Percentiles rank a stretch among this genome's conserved stretches.
These are phyloP conservation scores for Mrakia gelida DNA, from an alignment of 768 basidiomycete species.

Conservation along the genomic window DNA sequence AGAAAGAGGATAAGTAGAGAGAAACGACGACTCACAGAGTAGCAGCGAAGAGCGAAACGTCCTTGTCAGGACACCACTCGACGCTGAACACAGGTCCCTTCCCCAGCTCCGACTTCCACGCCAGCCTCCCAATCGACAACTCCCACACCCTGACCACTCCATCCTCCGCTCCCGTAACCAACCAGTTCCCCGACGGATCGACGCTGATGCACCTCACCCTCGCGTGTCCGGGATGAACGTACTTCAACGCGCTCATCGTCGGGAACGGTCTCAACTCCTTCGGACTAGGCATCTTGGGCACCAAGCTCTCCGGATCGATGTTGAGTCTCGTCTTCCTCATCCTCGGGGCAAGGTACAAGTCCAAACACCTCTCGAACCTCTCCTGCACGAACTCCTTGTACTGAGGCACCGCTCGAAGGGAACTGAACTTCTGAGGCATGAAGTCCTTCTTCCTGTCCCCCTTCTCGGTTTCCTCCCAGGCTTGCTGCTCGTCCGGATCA, in stretches of 20 bases:
- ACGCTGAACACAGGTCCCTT: constrained; percentile 69
- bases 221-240: constrained; percentile 59
- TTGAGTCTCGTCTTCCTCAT: constrained; percentile 70
- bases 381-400: constrained; percentile 90
- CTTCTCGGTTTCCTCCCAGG: constrained; percentile 76
- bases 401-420: constrained; percentile 84
- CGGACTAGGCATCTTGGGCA: constrained; percentile 91
- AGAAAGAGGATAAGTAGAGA: neutral
- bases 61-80: constrained; percentile 89
- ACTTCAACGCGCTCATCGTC: constrained; percentile 67
- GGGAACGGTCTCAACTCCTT: constrained; percentile 92
- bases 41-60: constrained; percentile 72
- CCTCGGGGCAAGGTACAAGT: constrained; percentile 92
- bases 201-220: constrained; percentile 70
- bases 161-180: constrained; percentile 81
- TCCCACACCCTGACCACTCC: constrained; percentile 90
- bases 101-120: constrained; percentile 78
- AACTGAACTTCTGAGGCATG: constrained; percentile 76
- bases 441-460: constrained; percentile 88
- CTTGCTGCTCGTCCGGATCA: constrained; percentile 69
- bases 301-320: constrained; percentile 82
- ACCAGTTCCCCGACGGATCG: constrained; percentile 88
- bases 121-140: constrained; percentile 77
- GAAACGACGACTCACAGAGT: constrained; percentile 60
- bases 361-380: constrained; percentile 86